These are phyloP conservation scores for Adiantum capillusveneris DNA, from an alignment of 75 land plant genomes.

Conservation along the genomic window DNA sequence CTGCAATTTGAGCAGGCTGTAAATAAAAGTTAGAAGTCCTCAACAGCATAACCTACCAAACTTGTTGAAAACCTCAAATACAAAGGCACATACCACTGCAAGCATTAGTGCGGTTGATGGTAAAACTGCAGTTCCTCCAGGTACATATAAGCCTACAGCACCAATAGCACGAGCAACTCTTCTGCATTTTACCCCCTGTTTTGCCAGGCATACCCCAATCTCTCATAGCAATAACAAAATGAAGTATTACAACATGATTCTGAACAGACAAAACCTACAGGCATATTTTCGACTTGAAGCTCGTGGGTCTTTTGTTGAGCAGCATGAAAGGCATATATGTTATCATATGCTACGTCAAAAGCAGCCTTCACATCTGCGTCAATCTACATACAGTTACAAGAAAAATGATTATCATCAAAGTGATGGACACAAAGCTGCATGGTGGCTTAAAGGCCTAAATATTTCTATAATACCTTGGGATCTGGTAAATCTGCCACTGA, in stretches of 20 bases:
- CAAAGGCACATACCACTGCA: constrained; percentile 55
- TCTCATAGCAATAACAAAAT: not conserved
- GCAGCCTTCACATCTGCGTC: constrained; percentile 72
- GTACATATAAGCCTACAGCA: constrained; percentile 96
- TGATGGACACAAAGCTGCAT: too few relatives aligned
- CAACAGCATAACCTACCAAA: not conserved
- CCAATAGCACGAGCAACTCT: constrained; percentile 77
- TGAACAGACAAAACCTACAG: too few relatives aligned
- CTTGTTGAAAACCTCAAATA: not conserved
- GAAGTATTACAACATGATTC: too few relatives aligned
- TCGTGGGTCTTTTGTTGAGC: constrained; percentile 67
- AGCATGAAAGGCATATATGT: constrained; percentile 82
- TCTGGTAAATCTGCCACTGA: constrained; percentile 77
- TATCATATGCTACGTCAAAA: constrained; percentile 92
- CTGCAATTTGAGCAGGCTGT: constrained; percentile 98
- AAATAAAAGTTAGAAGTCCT: constrained; percentile 1
- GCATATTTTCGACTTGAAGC: constrained; percentile 87
- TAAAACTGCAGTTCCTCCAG: constrained; percentile 98
- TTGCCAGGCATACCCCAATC: too few relatives aligned
- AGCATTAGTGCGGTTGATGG: constrained; percentile 99
- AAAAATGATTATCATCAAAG: too few relatives aligned
- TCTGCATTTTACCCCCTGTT: constrained; percentile 92
- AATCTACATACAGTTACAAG: constrained; percentile 36
- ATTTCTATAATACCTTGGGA: constrained; percentile 50
- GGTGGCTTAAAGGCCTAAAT: not conserved